Base-by-base conservation (phyloP, 257 asterid genomes). In the Anisodus tanguticus region DNA sequence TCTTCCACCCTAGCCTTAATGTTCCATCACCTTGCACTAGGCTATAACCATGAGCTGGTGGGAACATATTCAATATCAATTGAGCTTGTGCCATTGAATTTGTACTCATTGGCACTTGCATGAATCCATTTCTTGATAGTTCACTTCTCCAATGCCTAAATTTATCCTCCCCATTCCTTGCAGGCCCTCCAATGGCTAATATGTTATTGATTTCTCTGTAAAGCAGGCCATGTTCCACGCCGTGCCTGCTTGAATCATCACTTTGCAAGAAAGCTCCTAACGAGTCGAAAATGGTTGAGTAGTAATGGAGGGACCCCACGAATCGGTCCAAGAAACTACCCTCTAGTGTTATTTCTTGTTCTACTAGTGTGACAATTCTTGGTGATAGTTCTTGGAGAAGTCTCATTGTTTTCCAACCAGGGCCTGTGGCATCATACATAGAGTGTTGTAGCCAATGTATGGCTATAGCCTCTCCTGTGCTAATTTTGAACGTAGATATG, bases 1-100 rank as follows among this genome's bases (percentile, higher is more conserved):
- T 95, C 86, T 93, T 95, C 97, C 98, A 95, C 9, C 98, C 98
- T 3, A 95, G 84, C 88, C 92, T 91, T 15, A 93, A 84, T 4
- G 93, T 91, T n/a, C 98, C 98, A 87, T 95, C 97, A 68, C 97
- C 97, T 85, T 91, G 95, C 76, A 89, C 95, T 9, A 95, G 90
- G 82, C 90, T 93, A 78, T 93, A 93, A 12, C 95, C 97, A 19
- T 91, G 82, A 19, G 74, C 86, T 9, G 92, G 84, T 37, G 95
- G 95, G 16, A 87, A 93, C 95, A 92, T 93, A 70, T 95, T 95
- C 11, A 93, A 88, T 57, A 95, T 91, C 81, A 95, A 82, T 62
- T 91, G 97, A 6, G 97, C 97, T 77, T 95, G 98, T 6, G 97
- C 95, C 97, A 91, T 91, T 9, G 95, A 88, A 31, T 88, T 92